Evolutionary conservation across 2,329 filamentous ascomycete genomes (phyloP), one percentile per base, ranked within the genome.

Genomic region (Chaetomiaceae sp.): DNA sequence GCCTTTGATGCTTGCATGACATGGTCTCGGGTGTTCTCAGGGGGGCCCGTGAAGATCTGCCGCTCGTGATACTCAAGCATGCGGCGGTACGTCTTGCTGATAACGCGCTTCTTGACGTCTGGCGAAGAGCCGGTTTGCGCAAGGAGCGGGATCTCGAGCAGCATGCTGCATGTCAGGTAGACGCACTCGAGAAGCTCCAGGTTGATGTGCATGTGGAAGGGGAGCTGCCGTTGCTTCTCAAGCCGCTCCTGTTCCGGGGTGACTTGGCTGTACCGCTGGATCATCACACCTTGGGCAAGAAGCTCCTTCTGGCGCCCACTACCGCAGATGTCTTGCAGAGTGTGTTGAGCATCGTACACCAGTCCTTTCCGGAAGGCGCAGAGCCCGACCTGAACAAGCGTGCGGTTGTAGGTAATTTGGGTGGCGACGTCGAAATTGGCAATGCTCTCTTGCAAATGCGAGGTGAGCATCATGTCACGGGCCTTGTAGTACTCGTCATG

Each of bases 181-280:
- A 97, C 91, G 63, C 93, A 97, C 74, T 98, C 93, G 32, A 98
- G 80, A 45, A 98, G 81, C 69, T 98, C 93, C 42, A 98, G 79
- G 76, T 98, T 98, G 76, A 98, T 98, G 78, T 98, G 93, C 89
- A 98, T 96, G 75, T 98, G 93, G 83, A 98, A 98, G 30, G 93
- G 93, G 57, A 98, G 79, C 72, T 98, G 93, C 60, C 93, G 84
- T 72, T 97, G 91, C 66, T 93, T 88, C 75, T 98, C 93, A 32
- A 97, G 79, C 56, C 91, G 87, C 74, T 98, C 93, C 70, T 98
- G 93, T 71, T 98, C 93, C 15, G 93, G 93, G 29, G 90, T 93
- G 52, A 98, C 93, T 62, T 95, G 90, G 61, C 81, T 91, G 73
- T 90, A 98, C 58, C 93, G 82, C 74, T 98, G 93, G 67, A 98